phyloP scores from a whole-genome alignment of 1,284 basidiomycete species.

The Puccinia polysora region DNA sequence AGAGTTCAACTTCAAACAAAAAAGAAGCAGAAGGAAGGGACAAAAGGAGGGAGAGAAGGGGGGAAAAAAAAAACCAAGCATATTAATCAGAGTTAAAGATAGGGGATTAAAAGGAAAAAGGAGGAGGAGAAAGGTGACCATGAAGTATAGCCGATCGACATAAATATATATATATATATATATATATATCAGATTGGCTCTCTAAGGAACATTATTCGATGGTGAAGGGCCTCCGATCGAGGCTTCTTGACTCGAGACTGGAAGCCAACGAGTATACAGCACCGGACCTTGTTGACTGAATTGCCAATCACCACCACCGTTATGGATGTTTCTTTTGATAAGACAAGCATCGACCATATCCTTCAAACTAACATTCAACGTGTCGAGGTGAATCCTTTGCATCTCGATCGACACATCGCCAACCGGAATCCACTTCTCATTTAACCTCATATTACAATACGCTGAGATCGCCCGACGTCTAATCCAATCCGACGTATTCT shows the following conservation, averaged over 20 bases:
- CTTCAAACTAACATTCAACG: conserved; percentile 27
- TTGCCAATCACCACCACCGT: conserved; percentile 41
- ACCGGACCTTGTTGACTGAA: conserved; percentile 36
- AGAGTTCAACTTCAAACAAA: too few species aligned
- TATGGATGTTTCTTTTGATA: conserved; percentile 28
- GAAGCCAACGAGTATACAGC: conserved; percentile 35
- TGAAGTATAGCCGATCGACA: neutral
- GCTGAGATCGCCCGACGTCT: conserved; percentile 34
- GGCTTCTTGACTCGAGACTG: conserved; percentile 25
- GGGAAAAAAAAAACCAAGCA: conserved; percentile 5
- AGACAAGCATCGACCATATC: conserved; percentile 43
- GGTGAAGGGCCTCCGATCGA: neutral
- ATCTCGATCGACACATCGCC: conserved; percentile 40
- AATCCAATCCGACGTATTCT: conserved; percentile 38
- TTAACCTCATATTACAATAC: conserved; percentile 40
- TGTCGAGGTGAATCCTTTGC: conserved; percentile 38
- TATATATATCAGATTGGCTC: too few species aligned
- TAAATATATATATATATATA: neutral
- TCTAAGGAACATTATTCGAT: neutral
- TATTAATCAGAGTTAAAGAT: conserved; percentile 2
- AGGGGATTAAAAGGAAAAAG: neutral
- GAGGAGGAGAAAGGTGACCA: neutral
- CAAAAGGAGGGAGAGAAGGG: neutral
- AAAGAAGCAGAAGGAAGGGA: neutral
- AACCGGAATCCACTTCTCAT: conserved; percentile 40